Evolutionary conservation across 257 asterid genomes (phyloP).

Genomic region (Eucommia ulmoides): DNA sequence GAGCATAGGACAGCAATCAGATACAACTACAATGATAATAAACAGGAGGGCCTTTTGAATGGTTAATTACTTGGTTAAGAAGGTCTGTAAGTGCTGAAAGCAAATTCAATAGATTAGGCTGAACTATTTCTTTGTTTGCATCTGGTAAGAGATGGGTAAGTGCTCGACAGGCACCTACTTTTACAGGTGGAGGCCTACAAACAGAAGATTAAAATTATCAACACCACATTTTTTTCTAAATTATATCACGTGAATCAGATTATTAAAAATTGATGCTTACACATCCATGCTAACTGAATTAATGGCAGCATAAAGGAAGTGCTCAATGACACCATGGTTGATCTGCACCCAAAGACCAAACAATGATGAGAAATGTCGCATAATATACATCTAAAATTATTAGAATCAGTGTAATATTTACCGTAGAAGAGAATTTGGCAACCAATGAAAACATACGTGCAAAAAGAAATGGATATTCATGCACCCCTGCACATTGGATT

Average conservation of each 20-base stretch:
- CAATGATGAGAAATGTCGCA: slow-evolving; percentile 9
- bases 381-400: slow-evolving; percentile 5
- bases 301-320: slow-evolving; percentile 59
- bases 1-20: slow-evolving; percentile 18
- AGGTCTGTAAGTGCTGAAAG: slow-evolving; percentile 78
- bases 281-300: slow-evolving; percentile 85
- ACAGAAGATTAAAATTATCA: slow-evolving; percentile 11
- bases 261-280: slow-evolving; percentile 44
- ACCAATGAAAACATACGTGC: slow-evolving; percentile 84
- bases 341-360: slow-evolving; percentile 38
- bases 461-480: slow-evolving; percentile 76
- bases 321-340: slow-evolving; percentile 52
- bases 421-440: slow-evolving; percentile 79
- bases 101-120: slow-evolving; percentile 51
- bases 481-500: slow-evolving; percentile 39
- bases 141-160: slow-evolving; percentile 79
- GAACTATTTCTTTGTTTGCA: slow-evolving; percentile 44
- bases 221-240: too few relatives aligned
- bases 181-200: slow-evolving; percentile 81
- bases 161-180: slow-evolving; percentile 94
- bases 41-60: not conserved
- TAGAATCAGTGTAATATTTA: slow-evolving; percentile 19
- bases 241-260: too few relatives aligned
- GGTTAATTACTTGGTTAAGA: slow-evolving; percentile 60
- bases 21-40: not conserved